These are phyloP conservation scores for Calocybe gangraenosa DNA, from an alignment of 768 basidiomycete species.

Conservation along the genomic window DNA sequence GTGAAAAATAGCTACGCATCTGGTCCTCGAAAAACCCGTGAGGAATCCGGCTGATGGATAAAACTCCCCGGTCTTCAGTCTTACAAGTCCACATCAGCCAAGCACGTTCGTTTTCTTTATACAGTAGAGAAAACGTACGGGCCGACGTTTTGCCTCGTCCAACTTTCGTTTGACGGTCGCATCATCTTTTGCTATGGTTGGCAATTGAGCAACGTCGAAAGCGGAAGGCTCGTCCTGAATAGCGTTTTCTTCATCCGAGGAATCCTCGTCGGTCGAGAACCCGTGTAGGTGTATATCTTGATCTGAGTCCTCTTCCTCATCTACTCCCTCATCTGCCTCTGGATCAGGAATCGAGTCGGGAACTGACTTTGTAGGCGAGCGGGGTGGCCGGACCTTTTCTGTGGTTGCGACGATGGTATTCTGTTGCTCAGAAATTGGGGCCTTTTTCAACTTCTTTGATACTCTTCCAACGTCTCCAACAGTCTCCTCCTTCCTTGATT, in stretches of 20 bases:
- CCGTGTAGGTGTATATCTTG: constrained; percentile 49
- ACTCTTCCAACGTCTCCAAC: too few relatives aligned
- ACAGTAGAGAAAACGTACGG: constrained; percentile 41
- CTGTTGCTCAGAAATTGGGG: too few relatives aligned
- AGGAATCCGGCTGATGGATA: constrained; percentile 88
- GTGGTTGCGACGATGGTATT: background rate
- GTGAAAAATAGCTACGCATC: constrained; percentile 87
- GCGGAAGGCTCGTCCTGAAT: constrained; percentile 47
- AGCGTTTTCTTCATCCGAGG: constrained; percentile 67
- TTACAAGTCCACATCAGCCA: constrained; percentile 13
- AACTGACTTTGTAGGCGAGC: background rate
- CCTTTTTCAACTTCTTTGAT: too few relatives aligned
- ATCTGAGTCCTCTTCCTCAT: background rate
- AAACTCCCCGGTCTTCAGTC: constrained; percentile 70
- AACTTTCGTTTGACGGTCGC: constrained; percentile 64
- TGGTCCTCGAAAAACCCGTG: constrained; percentile 98
- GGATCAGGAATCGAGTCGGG: constrained; percentile 6
- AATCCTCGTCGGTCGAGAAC: constrained; percentile 74
- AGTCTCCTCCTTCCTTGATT: too few relatives aligned
- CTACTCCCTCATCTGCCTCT: constrained; percentile 17
- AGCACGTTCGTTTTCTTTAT: too few relatives aligned
- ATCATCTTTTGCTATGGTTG: constrained; percentile 88
- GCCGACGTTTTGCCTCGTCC: constrained; percentile 58
- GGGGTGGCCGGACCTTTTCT: background rate
- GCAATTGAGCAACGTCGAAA: constrained; percentile 70